Base-by-base conservation (phyloP, 2,329 filamentous ascomycete species). In the Fusarium sambucinum region DNA sequence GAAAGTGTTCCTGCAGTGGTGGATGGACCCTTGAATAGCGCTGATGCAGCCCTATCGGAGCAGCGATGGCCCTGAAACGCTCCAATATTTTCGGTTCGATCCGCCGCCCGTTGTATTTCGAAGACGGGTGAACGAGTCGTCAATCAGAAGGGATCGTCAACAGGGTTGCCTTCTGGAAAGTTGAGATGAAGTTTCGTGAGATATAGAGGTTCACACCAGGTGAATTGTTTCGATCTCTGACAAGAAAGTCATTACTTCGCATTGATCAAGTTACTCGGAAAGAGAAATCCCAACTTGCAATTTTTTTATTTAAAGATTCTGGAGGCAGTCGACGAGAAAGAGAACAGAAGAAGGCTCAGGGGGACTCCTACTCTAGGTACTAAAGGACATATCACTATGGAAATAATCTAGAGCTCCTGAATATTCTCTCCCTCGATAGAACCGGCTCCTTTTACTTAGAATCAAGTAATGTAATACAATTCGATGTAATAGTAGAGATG, bases 31-130 rank as follows among this genome's bases (percentile, higher is more conserved):
- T 65, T 59, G 52, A 41, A 41, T 42, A 56, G 54, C 57, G 62
- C 64, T 55, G 47, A 66, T 70, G 67, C 67, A 70, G 67, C 67
- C 67, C 67, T 70, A 70, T 68, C 59, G 66, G 59, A 60, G 46
- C 42, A 46, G 50, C 42, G n/a, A 52, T 38, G 59, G 41, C 30
- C 63, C 67, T 70, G 64, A 55, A 65, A 35, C 30, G 33, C 19
- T 50, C 47, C 61, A 66, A 63, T 51, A 47, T 60, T 68, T 30
- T 58, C 59, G 55, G 67, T 55, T 70, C 48, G 59, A 65, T 63
- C 63, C 63, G 53, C 37, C 47, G 52, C 58, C 37, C 47, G 52
- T 61, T 45, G 48, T 21, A 41, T 19, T 45, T 32, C 64, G 47
- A 63, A 40, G 59, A 66, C 55, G 63, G 66, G 61, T 23, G 41